These are phyloP conservation scores for Ogataea trehaloabstinens DNA, from an alignment of 805 yeast genomes.

Conservation along the genomic window DNA sequence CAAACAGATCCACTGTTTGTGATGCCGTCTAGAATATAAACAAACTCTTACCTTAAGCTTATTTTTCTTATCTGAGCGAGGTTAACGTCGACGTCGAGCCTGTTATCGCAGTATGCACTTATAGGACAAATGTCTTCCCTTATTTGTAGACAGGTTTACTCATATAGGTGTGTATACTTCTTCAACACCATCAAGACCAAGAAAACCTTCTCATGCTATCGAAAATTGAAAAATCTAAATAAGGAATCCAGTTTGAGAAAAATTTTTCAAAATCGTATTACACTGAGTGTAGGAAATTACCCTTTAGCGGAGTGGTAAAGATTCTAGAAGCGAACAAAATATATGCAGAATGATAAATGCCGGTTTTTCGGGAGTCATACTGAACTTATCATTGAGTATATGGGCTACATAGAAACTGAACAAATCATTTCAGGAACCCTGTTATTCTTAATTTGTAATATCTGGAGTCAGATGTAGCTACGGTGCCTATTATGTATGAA, in stretches of 20 bases:
- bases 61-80: constrained; percentile 7
- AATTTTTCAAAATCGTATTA: constrained; percentile 10
- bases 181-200: not conserved
- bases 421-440: too few relatives aligned
- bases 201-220: constrained; percentile 1
- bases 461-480: too few relatives aligned
- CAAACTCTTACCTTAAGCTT: constrained; percentile 1
- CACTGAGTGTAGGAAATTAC: too few relatives aligned
- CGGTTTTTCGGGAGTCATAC: too few relatives aligned
- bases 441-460: too few relatives aligned
- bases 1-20: too few relatives aligned
- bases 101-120: constrained; percentile 2
- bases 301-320: not conserved
- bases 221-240: constrained; percentile 12
- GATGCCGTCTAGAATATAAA: constrained; percentile 1
- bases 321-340: not conserved
- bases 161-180: constrained; percentile 1
- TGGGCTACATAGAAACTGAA: too few relatives aligned
- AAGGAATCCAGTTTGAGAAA: constrained; percentile 9
- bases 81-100: constrained; percentile 5
- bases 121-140: not conserved
- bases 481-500: too few relatives aligned
- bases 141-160: not conserved
- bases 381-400: too few relatives aligned
- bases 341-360: too few relatives aligned